These are phyloP conservation scores for Xylariaceae sp. DNA, from an alignment of 2,329 filamentous ascomycete genomes.

Conservation along the genomic window DNA sequence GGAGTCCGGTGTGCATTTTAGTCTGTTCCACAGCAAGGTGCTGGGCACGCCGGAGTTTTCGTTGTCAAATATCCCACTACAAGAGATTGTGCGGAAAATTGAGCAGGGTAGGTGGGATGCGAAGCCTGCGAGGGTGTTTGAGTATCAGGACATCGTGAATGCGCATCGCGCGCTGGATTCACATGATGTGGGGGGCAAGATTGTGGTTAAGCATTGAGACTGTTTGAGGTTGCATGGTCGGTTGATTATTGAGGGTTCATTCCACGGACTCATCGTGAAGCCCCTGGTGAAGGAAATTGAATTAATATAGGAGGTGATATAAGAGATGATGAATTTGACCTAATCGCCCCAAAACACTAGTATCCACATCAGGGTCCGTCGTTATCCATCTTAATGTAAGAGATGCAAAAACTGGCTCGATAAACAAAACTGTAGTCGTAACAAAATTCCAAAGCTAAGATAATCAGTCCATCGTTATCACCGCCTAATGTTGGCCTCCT, in stretches of 20 bases:
- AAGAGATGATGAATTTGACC: too few relatives aligned
- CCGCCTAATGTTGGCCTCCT: too few relatives aligned
- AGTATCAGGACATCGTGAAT: conserved; percentile 42
- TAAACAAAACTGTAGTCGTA: too few relatives aligned
- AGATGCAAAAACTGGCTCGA: too few relatives aligned
- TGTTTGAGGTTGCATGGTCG: not conserved
- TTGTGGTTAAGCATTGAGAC: conserved; percentile 39
- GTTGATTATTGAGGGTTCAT: not conserved
- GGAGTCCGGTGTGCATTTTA: conserved; percentile 53
- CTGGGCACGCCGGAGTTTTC: conserved; percentile 47
- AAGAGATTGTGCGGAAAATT: conserved; percentile 47
- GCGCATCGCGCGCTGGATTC: conserved; percentile 45
- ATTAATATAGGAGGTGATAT: too few relatives aligned
- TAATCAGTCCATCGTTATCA: too few relatives aligned
- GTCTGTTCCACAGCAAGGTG: conserved; percentile 50
- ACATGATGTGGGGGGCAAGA: conserved; percentile 44
- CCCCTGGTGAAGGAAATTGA: too few relatives aligned
- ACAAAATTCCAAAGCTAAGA: too few relatives aligned
- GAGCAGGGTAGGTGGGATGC: conserved; percentile 45
- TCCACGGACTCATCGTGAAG: too few relatives aligned
- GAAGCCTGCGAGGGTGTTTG: conserved; percentile 44
- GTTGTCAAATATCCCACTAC: conserved; percentile 47
- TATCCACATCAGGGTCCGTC: too few relatives aligned
- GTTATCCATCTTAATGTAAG: too few relatives aligned
- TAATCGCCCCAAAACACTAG: too few relatives aligned